Base-by-base conservation (phyloP, 208 protist species). In the Angomonas ambiguus region DNA sequence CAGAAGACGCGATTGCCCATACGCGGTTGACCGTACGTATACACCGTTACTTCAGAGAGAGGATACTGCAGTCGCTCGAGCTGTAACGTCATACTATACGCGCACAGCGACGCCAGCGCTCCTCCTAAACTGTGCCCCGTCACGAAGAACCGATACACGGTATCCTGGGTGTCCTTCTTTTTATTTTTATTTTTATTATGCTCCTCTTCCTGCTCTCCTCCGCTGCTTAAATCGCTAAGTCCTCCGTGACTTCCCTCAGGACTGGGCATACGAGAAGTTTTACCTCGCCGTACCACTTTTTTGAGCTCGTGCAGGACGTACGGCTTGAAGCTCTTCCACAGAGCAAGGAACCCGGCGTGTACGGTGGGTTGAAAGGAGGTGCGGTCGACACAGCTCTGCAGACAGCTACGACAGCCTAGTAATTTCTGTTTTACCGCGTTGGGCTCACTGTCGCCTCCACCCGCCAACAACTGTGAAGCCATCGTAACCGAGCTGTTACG, bases 71-170 rank as follows among this genome's bases (percentile, higher is more conserved):
- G 67, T 25, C 61, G 31, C 2, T 45, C 28, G 32, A 96, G 76
- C 65, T 80, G 62, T 59, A 63, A 42, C 6, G 74, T 74, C 48
- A 92, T 67, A 72, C 80, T 89, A 71, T 94, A 96, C 30, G 92
- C 88, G 63, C 85, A 87, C n/a, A 97, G 79, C 3, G 77, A 80
- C 1, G 92, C 92, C n/a, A 97, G 69, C 0, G 90, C 92, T 0
- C 90, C 92, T 42, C 92, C 92, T 11, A 97, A 62, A 62, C 87
- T 94, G 74, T 97, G 92, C 0, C 92, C 92, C 0, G 90, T 96
- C 4, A 77, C 80, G 65, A 93, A 90, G 51, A 97, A 51, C 34
- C 85, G 85, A 49, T 91, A 92, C 5, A 90, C 85, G 25, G 63
- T 83, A 33, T 41, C 59, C 48, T 64, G 69, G 34, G 88, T 66